These are phyloP conservation scores for Stygiomarasmius scandens DNA, from an alignment of 1,284 basidiomycete genomes.

Conservation along the genomic window DNA sequence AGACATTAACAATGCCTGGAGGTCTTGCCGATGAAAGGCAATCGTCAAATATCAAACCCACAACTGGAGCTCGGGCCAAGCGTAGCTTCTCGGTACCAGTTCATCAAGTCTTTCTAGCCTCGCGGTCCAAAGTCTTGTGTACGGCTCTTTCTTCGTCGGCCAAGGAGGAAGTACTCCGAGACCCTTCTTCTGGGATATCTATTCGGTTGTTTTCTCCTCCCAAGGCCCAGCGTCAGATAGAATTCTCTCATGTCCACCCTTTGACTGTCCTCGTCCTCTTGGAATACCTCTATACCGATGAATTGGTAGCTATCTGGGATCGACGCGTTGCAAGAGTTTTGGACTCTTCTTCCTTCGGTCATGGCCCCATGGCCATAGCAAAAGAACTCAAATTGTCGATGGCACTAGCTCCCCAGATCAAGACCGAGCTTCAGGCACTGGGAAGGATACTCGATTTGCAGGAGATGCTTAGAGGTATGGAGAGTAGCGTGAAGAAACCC, in stretches of 20 bases:
- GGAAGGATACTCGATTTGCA: constrained; percentile 59
- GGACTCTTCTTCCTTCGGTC: constrained; percentile 29
- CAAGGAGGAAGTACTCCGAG: constrained; percentile 25
- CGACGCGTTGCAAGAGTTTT: constrained; percentile 63
- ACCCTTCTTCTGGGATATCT: constrained; percentile 34
- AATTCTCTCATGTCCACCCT: constrained; percentile 56
- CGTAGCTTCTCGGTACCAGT: constrained; percentile 59
- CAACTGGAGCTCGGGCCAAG: too few relatives aligned
- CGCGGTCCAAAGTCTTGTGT: constrained; percentile 57
- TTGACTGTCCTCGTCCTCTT: constrained; percentile 79
- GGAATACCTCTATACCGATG: constrained; percentile 89
- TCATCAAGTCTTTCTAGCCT: constrained; percentile 68
- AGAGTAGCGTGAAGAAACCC: constrained; percentile 51
- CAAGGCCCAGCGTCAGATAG: constrained; percentile 30
- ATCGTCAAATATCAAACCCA: too few relatives aligned
- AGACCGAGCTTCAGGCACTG: constrained; percentile 61
- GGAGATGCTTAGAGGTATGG: constrained; percentile 54
- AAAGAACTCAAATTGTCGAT: too few relatives aligned
- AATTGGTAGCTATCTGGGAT: constrained; percentile 86
- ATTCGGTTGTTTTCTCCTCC: constrained; percentile 24
- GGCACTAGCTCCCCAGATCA: constrained; percentile 47
- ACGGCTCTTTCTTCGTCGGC: constrained; percentile 43
- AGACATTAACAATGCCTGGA: background rate
- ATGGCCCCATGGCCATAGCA: too few relatives aligned
- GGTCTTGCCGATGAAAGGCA: background rate